These are phyloP conservation scores for Clavariopsis aquatica DNA, from an alignment of 495 filamentous ascomycete genomes.

Conservation along the genomic window DNA sequence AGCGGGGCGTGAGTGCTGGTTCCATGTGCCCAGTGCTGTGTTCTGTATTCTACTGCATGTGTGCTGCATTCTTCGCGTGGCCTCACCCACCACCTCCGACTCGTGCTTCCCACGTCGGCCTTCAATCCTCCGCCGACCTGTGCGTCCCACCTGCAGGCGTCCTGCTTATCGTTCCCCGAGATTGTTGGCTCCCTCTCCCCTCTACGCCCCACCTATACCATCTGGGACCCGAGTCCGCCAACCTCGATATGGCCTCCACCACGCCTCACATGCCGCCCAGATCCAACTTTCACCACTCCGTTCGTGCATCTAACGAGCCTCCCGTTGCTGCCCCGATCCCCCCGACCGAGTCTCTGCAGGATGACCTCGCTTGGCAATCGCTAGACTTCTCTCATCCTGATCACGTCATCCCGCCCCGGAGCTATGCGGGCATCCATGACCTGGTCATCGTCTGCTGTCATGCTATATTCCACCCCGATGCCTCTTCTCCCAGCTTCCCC, in stretches of 20 bases:
- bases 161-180: not conserved
- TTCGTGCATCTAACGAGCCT: conserved; percentile 4
- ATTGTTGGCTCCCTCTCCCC: not conserved
- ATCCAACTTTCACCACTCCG: conserved; percentile 25
- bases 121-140: conserved; percentile 6
- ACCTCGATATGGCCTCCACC: conserved; percentile 23
- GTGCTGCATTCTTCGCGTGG: not conserved
- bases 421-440: conserved; percentile 14
- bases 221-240: not conserved
- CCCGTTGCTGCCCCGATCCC: conserved; percentile 5
- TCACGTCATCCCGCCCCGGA: conserved; percentile 15
- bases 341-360: conserved; percentile 1
- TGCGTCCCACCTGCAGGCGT: not conserved
- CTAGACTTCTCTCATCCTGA: conserved; percentile 5
- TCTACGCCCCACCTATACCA: conserved; percentile 18
- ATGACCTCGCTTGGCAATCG: not conserved
- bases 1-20: not conserved
- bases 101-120: not conserved
- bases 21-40: no score
- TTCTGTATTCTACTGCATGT: no score
- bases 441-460: conserved; percentile 47
- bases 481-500: conserved; percentile 16
- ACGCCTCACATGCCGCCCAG: conserved; percentile 34
- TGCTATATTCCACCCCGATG: conserved; percentile 39
- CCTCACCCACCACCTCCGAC: not conserved